Evolutionary conservation across 768 basidiomycete genomes (phyloP).

Genomic region (Kwoniella heveanensis): DNA sequence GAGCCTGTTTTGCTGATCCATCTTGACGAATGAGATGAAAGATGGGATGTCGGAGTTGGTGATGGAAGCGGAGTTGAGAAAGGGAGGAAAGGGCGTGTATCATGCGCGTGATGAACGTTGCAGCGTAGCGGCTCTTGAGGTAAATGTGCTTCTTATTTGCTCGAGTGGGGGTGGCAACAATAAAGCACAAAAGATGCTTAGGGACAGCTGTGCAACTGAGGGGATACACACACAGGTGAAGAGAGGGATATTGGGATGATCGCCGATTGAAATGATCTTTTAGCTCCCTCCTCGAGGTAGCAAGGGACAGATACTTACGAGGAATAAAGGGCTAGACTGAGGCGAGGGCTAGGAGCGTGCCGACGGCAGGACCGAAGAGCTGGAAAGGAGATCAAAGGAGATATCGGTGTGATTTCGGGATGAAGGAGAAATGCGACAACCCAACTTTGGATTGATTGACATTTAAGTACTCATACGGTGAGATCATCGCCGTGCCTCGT

Average conservation of each 20-base stretch:
- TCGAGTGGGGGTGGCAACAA: neutral
- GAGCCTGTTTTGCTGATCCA: constrained; percentile 33
- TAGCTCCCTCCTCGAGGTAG: neutral
- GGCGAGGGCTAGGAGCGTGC: neutral
- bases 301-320: too few relatives aligned
- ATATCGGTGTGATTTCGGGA: neutral
- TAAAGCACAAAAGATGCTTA: neutral
- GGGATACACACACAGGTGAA: neutral
- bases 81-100: neutral
- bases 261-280: neutral
- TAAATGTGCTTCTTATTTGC: neutral
- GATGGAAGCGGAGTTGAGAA: neutral
- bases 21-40: constrained; percentile 17
- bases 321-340: neutral
- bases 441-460: neutral
- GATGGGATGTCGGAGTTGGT: neutral
- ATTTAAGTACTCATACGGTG: neutral
- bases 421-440: neutral
- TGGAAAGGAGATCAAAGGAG: neutral
- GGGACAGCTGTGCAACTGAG: neutral
- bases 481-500: neutral
- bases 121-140: neutral
- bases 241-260: neutral
- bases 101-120: constrained; percentile 2
- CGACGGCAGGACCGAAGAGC: too few relatives aligned